Evolutionary conservation across 345 rosid genomes (phyloP), one percentile per base, ranked within the genome.

Genomic region (Pugionium cornutum): DNA sequence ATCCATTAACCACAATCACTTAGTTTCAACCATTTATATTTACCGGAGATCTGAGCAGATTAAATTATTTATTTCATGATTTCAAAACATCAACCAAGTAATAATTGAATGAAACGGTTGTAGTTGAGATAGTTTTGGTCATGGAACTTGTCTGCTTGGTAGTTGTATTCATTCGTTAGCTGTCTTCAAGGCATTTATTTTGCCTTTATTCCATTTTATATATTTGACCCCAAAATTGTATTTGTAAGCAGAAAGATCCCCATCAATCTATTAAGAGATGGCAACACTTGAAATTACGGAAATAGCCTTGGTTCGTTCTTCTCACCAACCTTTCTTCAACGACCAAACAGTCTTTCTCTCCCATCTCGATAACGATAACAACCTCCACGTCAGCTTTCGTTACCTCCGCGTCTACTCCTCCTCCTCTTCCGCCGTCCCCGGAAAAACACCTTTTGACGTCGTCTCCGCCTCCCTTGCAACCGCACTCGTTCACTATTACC

Each of bases 331-430:
- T 31, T 77, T 81, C 76, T 28, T 69, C 41, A 67, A 73, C 43
- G 78, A 81, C 53, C 92, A 84, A 63, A 66, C 70, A 9, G 87
- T 83, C 46, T 68, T 81, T 10, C 91, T 91, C 64, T 86, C 96
- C 61, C 82, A 75, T 75, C 84, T 91, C 10, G 98, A 88, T 59
- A 72, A 80, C 36, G 95, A 87, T 64, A 83, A 72, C 53, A 87
- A 83, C 80, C 81, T 85, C 75, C 55, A 85, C 49, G 70, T 82
- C 75, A 81, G 80, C 50, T 85, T 87, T 83, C 97, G 97, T 48
- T 90, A 85, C 69, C 79, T 90, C 60, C 92, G 95, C 5, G 88
- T 77, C 2, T 90, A 87, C 52, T 78, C 65, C 48, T 66, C 68
- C 5, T 83, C 83, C 46, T 30, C 70, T 66, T 37, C 76, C 3